Evolutionary conservation across 73 alveolate genomes (phyloP).

Genomic region (Paramecium bursaria): DNA sequence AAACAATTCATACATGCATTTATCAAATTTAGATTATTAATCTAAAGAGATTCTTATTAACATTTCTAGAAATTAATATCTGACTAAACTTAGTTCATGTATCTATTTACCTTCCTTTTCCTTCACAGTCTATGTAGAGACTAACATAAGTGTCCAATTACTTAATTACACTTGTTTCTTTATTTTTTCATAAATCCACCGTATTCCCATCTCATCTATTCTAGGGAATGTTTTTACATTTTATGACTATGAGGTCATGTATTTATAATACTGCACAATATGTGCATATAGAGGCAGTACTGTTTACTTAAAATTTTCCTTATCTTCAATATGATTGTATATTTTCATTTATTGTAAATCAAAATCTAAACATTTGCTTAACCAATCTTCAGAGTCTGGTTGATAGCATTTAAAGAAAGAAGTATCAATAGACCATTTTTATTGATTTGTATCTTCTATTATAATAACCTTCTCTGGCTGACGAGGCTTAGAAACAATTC

Average conservation of each 20-base stretch:
- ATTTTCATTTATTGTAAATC: conserved; percentile 22
- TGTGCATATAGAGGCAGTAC: not conserved
- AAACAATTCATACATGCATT: not conserved
- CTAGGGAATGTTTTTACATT: not conserved
- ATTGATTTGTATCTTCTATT: conserved; percentile 24
- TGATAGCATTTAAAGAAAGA: conserved; percentile 37
- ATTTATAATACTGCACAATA: conserved; percentile 12
- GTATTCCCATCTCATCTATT: conserved; percentile 13
- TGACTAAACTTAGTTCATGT: conserved; percentile 33
- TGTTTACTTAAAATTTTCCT: conserved; percentile 7
- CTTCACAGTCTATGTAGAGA: conserved; percentile 38
- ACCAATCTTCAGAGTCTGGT: conserved; percentile 19
- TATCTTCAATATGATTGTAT: not conserved
- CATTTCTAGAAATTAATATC: conserved; percentile 46
- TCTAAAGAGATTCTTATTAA: conserved; percentile 43
- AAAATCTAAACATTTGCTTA: conserved; percentile 47
- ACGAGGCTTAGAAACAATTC: conserved; percentile 69
- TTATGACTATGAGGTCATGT: conserved; percentile 33
- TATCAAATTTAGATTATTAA: not conserved
- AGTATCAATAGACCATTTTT: conserved; percentile 29
- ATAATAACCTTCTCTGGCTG: conserved; percentile 47
- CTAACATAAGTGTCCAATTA: conserved; percentile 35
- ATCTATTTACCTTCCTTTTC: conserved; percentile 44
- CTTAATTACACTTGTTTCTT: conserved; percentile 8
- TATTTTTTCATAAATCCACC: conserved; percentile 1